A percentile compares a stretch with the other conserved stretches of the same genome.
These are phyloP conservation scores for Backusella mclennaniae DNA, from an alignment of 192 early-diverging fungal species.

Conservation along the genomic window DNA sequence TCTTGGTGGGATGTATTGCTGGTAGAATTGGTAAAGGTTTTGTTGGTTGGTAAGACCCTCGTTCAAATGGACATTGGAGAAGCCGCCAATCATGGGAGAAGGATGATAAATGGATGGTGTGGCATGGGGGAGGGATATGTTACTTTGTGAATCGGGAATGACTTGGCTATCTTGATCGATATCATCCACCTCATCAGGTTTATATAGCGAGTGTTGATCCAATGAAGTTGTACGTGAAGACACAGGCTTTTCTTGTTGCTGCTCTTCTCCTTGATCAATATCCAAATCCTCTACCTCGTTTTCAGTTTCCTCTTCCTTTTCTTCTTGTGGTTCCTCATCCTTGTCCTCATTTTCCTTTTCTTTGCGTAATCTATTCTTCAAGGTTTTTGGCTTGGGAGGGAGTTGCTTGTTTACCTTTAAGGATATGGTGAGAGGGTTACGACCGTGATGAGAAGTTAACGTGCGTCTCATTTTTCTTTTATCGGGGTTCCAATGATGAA, in stretches of 20 bases:
- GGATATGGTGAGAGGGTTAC: conserved; percentile 15
- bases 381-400: conserved; percentile 7
- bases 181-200: not conserved
- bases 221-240: conserved; percentile 1
- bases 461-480: conserved; percentile 29
- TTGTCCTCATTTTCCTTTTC: not conserved
- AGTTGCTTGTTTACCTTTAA: conserved; percentile 16
- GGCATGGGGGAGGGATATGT: not conserved
- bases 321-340: not conserved
- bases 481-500: conserved; percentile 30
- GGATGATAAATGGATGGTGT: not conserved
- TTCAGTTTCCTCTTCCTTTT: not conserved
- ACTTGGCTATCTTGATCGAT: not conserved
- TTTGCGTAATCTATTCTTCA: not conserved
- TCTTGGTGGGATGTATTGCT: conserved; percentile 27
- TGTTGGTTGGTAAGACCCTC: conserved; percentile 21
- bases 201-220: conserved; percentile 1
- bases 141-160: not conserved
- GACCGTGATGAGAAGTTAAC: conserved; percentile 29
- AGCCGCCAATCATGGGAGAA: not conserved
- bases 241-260: too few relatives aligned
- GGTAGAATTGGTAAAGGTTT: conserved; percentile 34
- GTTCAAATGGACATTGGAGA: conserved; percentile 16
- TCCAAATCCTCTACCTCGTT: not conserved
- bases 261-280: not conserved